Evolutionary conservation across 2,329 filamentous ascomycete genomes (phyloP).

Genomic region (Stenocarpella maydis): DNA sequence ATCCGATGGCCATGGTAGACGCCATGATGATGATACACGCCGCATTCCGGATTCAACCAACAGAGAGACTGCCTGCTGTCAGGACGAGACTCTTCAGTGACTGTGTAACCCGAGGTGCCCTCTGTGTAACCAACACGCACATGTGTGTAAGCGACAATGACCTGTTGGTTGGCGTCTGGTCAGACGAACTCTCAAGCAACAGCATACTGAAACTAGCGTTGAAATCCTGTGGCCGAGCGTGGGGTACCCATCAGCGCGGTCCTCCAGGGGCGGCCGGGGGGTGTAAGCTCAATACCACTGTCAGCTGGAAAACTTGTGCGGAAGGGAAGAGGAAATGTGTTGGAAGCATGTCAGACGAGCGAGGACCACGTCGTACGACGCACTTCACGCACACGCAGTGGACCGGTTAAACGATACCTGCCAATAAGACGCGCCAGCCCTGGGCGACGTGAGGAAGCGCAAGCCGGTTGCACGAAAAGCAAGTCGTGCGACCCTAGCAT

Average conservation of each 20-base stretch:
- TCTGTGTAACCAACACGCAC: background rate
- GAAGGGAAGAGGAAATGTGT: conserved; percentile 20
- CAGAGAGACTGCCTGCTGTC: conserved; percentile 1
- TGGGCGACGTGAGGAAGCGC: conserved; percentile 27
- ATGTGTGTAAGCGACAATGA: conserved; percentile 18
- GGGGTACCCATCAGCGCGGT: background rate
- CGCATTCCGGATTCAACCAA: conserved; percentile 1
- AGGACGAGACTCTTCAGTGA: background rate
- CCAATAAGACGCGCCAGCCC: conserved; percentile 8
- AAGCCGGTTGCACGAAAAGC: conserved; percentile 23
- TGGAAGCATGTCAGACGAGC: conserved; percentile 23
- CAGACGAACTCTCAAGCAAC: conserved; percentile 16
- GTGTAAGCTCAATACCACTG: conserved; percentile 3
- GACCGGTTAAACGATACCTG: conserved; percentile 16
- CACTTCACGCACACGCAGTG: conserved; percentile 11
- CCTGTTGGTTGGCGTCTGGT: background rate
- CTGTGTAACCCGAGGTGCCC: background rate
- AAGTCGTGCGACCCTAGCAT: conserved; percentile 14
- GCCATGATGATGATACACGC: conserved; percentile 19
- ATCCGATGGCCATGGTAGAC: background rate
- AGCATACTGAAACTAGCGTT: background rate
- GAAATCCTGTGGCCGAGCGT: conserved; percentile 5
- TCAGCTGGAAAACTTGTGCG: conserved; percentile 10
- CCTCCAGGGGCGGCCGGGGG: background rate
- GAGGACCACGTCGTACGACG: conserved; percentile 23